Evolutionary conservation across 768 basidiomycete species (phyloP), one percentile per base, ranked within the genome.

Genomic region (Suillus sp.): DNA sequence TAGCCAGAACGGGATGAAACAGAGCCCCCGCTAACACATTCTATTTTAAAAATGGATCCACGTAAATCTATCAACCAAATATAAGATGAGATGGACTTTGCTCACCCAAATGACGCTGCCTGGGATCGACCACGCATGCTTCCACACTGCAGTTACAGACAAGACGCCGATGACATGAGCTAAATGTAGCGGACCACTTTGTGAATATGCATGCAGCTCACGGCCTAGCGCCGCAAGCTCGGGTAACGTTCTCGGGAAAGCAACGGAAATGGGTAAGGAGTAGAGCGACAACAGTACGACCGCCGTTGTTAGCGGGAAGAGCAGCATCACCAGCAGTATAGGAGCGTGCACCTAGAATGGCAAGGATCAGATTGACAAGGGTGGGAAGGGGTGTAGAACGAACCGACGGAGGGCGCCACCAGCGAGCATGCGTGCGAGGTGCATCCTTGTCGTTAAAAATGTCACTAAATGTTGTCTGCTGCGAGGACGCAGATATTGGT

Each of bases 111-210:
- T 83, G 55, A 96, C 94, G 67, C 93, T 95, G 8, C 96, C 96
- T 10, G 96, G 96, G 63, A 98, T 86, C 64, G 93, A 95, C 96
- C 95, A 98, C 4, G 95, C 94, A 74, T 98, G 96, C 77, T 95
- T 97, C 94, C 95, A 98, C 34, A 94, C 79, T 4, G 93, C 92
- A 20, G 91, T 89, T 16, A 95, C 81, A 43, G 90, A 87, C 69
- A 98, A 82, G 57, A 95, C 93, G 30, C 83, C 86, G 48, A 96
- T 74, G 60, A 96, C 92, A 76, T 96, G 96, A 9, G 83, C 82
- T 60, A 86, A 79, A 22, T 89, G 84, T 3, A 77, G 79, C 35
- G 79, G 68, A 13, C 91, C 90, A 64, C 87, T 88, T 72, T 89
- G 89, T 10, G 90, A 86, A 74, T 94, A 95, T 59, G 83, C 86